Conservation (phyloP, 371 early-diverging fungal species). For the Chytridiales sp. region DNA sequence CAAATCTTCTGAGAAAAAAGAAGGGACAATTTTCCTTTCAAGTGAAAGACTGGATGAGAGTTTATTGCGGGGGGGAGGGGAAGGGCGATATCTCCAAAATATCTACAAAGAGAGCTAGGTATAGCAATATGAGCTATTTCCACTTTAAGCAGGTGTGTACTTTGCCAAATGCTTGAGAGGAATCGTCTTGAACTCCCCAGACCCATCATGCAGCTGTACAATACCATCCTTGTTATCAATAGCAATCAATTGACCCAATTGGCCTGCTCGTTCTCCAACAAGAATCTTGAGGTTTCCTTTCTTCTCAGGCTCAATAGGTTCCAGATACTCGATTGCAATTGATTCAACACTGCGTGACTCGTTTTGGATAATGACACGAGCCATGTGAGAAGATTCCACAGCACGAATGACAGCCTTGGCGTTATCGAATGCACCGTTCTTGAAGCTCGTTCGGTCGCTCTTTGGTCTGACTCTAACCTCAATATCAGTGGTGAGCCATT, state of each 20-base stretch:
- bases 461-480: constrained; percentile 53
- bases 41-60: too few species aligned
- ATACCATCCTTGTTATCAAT: constrained; percentile 81
- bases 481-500: constrained; percentile 70
- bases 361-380: constrained; percentile 28
- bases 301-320: constrained; percentile 73
- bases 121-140: too few species aligned
- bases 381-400: constrained; percentile 40
- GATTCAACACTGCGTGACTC: constrained; percentile 19
- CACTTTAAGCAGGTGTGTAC: too few species aligned
- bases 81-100: too few species aligned
- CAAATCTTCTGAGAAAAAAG: too few species aligned
- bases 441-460: constrained; percentile 6
- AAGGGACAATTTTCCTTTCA: too few species aligned
- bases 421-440: constrained; percentile 40
- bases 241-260: constrained; percentile 74
- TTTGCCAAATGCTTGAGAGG: constrained; percentile 16
- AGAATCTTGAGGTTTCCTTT: constrained; percentile 77
- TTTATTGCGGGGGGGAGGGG: too few species aligned
- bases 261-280: constrained; percentile 68
- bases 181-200: constrained; percentile 33
- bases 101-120: too few species aligned
- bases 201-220: constrained; percentile 68
- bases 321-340: constrained; percentile 52
- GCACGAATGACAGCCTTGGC: constrained; percentile 52